Percentiles rank a stretch among this genome's conserved stretches.
These are phyloP conservation scores for Epichloe aotearoae DNA, from an alignment of 2,329 filamentous ascomycete species.

Conservation along the genomic window DNA sequence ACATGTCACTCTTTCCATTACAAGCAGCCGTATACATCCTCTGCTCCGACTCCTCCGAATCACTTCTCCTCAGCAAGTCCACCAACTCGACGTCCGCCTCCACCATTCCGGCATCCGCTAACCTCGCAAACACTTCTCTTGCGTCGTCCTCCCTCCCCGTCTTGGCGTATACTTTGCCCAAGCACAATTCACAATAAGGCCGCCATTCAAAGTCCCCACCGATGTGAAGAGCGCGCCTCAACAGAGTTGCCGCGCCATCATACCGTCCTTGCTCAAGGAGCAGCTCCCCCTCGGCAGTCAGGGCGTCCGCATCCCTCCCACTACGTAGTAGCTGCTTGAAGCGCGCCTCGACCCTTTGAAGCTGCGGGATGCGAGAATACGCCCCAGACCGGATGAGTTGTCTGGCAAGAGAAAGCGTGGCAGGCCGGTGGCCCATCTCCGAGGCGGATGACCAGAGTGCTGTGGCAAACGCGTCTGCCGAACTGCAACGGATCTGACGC, in stretches of 20 bases:
- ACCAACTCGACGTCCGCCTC: conserved; percentile 18
- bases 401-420: conserved; percentile 18
- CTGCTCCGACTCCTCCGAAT: conserved; percentile 13
- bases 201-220: conserved; percentile 15
- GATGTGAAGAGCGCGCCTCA: conserved; percentile 14
- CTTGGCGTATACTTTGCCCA: conserved; percentile 14
- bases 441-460: conserved; percentile 21
- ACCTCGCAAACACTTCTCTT: conserved; percentile 9
- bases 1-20: conserved; percentile 14
- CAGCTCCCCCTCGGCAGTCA: conserved; percentile 21
- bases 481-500: conserved; percentile 6
- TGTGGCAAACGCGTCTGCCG: conserved; percentile 9
- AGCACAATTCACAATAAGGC: conserved; percentile 12
- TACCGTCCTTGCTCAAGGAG: conserved; percentile 14
- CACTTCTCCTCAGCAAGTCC: conserved; percentile 11
- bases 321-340: conserved; percentile 18
- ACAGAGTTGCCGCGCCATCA: conserved; percentile 9
- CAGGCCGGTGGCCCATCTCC: conserved; percentile 15
- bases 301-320: conserved; percentile 21
- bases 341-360: conserved; percentile 12
- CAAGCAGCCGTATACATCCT: conserved; percentile 15
- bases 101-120: conserved; percentile 11
- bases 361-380: conserved; percentile 10
- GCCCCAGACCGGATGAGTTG: conserved; percentile 10
- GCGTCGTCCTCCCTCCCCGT: conserved; percentile 13